Base-by-base conservation (phyloP, 306 rosid species). In the Dicorynia guianensis region DNA sequence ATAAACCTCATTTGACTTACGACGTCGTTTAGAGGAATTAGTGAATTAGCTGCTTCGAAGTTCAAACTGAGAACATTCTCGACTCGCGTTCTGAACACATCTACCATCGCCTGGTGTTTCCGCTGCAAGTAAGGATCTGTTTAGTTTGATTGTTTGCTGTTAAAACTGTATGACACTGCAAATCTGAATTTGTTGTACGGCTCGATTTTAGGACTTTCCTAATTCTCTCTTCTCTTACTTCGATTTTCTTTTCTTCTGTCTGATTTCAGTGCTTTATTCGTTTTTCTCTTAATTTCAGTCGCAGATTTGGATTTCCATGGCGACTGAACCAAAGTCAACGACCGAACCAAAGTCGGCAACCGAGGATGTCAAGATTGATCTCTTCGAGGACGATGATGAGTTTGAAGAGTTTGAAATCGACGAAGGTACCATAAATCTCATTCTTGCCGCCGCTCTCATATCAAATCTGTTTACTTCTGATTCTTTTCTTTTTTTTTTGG, bases 361-460 rank as follows among this genome's bases (percentile, higher is more conserved):
- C 3, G 96, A 92, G 55, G 97, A 85, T 44, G 85, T 87, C 53
- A 92, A 92, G 96, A 79, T 90, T 74, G 97, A 92, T 75, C 91
- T 92, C 64, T 90, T 92, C 68, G 96, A 92, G 76, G 96, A 92
- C 60, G 97, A 92, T 33, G 97, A 90, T 30, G 97, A 92, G 68
- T 92, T 92, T 25, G 30, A 25, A 25, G 30, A 25, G 30, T 25
- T 25, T 76, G 93, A 92, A 44, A 82, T 88, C 79, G 82, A 87
- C 44, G 92, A 87, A 83, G 96, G 97, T 90, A 52, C 7, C 6
- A 19, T 40, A 25, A 5, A n/a, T 76, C 69, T 39, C 25, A 4
- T 63, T 57, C 58, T 25, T 44, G 59, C 0, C 5, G 4, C 17
- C 38, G 0, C 11, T 38, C 17, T 3, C 11, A 25, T 4, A 18